A percentile compares a stretch with the other conserved stretches of the same genome.
Conservation (phyloP, 352 stramenopile genomes). For the Phytophthora boehmeriae region DNA sequence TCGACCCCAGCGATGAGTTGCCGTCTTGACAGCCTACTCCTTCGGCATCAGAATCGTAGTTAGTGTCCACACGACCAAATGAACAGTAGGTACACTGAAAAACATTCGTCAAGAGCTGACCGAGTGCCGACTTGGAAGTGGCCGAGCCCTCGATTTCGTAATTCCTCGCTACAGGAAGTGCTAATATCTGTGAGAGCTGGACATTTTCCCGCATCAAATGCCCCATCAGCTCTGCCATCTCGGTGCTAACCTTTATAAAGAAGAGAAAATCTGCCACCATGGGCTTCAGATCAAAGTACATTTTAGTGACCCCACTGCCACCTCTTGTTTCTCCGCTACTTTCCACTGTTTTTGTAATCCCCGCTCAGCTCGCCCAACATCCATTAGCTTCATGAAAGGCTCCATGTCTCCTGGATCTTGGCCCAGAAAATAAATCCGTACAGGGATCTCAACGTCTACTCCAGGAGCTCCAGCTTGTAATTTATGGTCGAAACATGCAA, state of each 20-base stretch:
- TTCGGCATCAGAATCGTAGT: too few relatives aligned
- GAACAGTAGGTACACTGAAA: neutral
- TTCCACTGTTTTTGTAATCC: neutral
- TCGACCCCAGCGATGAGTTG: neutral
- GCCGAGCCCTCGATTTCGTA: too few relatives aligned
- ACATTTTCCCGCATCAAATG: neutral
- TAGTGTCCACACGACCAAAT: neutral
- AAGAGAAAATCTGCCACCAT: constrained; percentile 1
- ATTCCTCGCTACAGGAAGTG: neutral
- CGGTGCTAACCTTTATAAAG: neutral
- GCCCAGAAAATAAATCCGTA: neutral
- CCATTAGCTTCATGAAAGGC: neutral
- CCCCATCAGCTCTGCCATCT: neutral
- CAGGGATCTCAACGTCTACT: neutral
- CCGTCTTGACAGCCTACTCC: neutral
- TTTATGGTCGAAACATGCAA: neutral
- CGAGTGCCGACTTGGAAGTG: neutral
- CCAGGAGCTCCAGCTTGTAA: neutral
- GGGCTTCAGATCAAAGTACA: constrained; percentile 9
- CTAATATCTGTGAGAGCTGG: neutral
- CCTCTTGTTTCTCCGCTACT: neutral
- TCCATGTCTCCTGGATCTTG: neutral
- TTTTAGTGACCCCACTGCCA: neutral
- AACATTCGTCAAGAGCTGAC: neutral
- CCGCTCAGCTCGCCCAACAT: constrained; percentile 1